A percentile compares a stretch with the other conserved stretches of the same genome.
phyloP scores from a whole-genome alignment of 2,329 filamentous ascomycete genomes.

The Penicillium sp. region DNA sequence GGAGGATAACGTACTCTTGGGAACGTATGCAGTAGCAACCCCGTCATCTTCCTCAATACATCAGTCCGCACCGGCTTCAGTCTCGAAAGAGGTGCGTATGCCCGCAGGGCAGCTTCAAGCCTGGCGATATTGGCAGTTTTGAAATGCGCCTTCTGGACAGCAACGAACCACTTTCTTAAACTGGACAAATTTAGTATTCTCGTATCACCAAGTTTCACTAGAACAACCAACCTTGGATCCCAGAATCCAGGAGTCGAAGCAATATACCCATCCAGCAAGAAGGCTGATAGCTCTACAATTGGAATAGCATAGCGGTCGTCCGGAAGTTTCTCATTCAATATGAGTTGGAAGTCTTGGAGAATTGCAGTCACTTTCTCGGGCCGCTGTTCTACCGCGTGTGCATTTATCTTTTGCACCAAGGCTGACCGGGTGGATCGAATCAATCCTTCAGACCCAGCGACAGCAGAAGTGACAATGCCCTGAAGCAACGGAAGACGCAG shows the following conservation, averaged over 20 bases:
- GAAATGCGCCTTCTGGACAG: constrained; percentile 78
- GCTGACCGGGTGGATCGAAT: constrained; percentile 49
- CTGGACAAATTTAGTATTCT: constrained; percentile 30
- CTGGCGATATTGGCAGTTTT: constrained; percentile 83
- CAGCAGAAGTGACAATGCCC: constrained; percentile 51
- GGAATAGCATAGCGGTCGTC: constrained; percentile 76
- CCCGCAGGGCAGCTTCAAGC: constrained; percentile 76
- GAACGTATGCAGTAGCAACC: constrained; percentile 80
- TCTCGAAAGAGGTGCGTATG: constrained; percentile 74
- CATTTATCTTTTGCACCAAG: constrained; percentile 43
- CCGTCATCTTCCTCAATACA: constrained; percentile 71
- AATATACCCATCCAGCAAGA: constrained; percentile 70
- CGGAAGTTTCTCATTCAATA: constrained; percentile 58
- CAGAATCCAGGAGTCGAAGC: constrained; percentile 49
- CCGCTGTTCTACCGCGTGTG: constrained; percentile 33
- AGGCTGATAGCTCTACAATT: constrained; percentile 75
- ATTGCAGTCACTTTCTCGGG: constrained; percentile 50
- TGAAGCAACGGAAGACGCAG: constrained; percentile 45
- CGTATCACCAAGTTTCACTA: neutral
- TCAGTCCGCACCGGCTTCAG: constrained; percentile 57
- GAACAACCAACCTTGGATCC: constrained; percentile 39
- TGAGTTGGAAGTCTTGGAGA: constrained; percentile 58
- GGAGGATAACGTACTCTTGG: constrained; percentile 64
- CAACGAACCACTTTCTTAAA: constrained; percentile 67
- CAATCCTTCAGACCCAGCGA: constrained; percentile 50